Evolutionary conservation across 2,329 filamentous ascomycete genomes (phyloP).

Genomic region (Akanthomyces muscarius): DNA sequence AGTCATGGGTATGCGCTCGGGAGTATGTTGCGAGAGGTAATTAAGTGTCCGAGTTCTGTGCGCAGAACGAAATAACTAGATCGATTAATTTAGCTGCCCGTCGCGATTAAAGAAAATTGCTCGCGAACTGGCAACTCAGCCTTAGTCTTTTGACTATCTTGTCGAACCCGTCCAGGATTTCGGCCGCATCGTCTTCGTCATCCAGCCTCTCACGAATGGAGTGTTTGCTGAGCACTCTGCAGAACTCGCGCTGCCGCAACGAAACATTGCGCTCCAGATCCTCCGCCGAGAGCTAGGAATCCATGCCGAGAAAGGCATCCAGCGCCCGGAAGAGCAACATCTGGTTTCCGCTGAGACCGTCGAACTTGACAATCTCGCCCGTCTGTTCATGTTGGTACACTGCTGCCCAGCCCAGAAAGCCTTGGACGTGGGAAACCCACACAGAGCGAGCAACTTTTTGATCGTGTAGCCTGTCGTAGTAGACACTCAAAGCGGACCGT

Average conservation of each 20-base stretch:
- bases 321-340: constrained; percentile 32
- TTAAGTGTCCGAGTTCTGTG: constrained; percentile 27
- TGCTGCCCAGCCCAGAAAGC: constrained; percentile 34
- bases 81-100: not conserved
- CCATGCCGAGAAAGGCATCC: constrained; percentile 34
- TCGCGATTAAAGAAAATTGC: too few relatives aligned
- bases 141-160: constrained; percentile 30
- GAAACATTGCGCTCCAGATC: constrained; percentile 26
- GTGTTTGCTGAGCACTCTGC: constrained; percentile 22
- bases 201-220: constrained; percentile 22
- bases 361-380: constrained; percentile 27
- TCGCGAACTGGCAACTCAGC: constrained; percentile 21
- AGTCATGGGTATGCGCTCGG: constrained; percentile 33
- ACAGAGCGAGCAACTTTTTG: constrained; percentile 24
- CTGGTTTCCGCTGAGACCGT: constrained; percentile 35
- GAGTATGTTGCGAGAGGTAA: constrained; percentile 30
- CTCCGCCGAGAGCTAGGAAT: constrained; percentile 26
- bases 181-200: constrained; percentile 16
- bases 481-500: constrained; percentile 25
- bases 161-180: constrained; percentile 24
- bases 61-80: constrained; percentile 29
- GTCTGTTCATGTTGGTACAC: constrained; percentile 23
- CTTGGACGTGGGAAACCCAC: constrained; percentile 33
- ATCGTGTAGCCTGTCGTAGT: constrained; percentile 29
- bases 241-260: constrained; percentile 25